phyloP scores from a whole-genome alignment of 2,329 filamentous ascomycete species.

The Elsinoe arachidis region DNA sequence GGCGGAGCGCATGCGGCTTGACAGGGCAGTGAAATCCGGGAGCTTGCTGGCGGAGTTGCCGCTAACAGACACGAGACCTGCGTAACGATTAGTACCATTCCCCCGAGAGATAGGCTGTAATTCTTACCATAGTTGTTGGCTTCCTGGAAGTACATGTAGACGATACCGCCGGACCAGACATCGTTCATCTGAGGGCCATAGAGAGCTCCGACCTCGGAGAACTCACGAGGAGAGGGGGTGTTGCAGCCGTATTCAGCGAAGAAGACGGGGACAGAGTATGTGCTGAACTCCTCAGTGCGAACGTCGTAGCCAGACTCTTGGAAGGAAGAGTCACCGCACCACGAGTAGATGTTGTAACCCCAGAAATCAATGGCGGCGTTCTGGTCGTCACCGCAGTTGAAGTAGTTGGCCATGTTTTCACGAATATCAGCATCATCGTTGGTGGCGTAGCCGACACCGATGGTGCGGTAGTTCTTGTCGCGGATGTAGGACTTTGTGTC shows the following conservation, averaged over 20 bases:
- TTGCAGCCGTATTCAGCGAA: constrained; percentile 99
- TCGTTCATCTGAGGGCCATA: constrained; percentile 72
- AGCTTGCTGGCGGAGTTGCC: constrained; percentile 56
- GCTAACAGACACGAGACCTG: constrained; percentile 57
- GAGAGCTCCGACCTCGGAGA: constrained; percentile 75
- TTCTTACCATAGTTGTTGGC: constrained; percentile 70
- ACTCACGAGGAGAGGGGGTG: constrained; percentile 59
- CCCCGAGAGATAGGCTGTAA: background rate
- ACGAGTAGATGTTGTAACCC: constrained; percentile 99
- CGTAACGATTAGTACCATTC: constrained; percentile 13
- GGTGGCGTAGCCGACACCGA: constrained; percentile 92
- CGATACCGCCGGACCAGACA: constrained; percentile 91
- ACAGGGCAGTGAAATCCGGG: constrained; percentile 65
- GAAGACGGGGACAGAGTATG: constrained; percentile 91
- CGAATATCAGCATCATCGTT: constrained; percentile 85
- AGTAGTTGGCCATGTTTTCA: constrained; percentile 76
- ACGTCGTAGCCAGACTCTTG: constrained; percentile 67
- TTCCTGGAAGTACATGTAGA: constrained; percentile 98
- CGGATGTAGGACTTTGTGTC: constrained; percentile 95
- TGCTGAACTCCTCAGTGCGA: constrained; percentile 75
- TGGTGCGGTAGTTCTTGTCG: constrained; percentile 61
- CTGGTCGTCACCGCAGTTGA: constrained; percentile 68
- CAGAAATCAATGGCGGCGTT: constrained; percentile 80
- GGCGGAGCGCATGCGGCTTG: constrained; percentile 59
- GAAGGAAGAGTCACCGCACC: constrained; percentile 84